phyloP scores from a whole-genome alignment of 768 basidiomycete genomes.

The Udeniomyces megalosporus region DNA sequence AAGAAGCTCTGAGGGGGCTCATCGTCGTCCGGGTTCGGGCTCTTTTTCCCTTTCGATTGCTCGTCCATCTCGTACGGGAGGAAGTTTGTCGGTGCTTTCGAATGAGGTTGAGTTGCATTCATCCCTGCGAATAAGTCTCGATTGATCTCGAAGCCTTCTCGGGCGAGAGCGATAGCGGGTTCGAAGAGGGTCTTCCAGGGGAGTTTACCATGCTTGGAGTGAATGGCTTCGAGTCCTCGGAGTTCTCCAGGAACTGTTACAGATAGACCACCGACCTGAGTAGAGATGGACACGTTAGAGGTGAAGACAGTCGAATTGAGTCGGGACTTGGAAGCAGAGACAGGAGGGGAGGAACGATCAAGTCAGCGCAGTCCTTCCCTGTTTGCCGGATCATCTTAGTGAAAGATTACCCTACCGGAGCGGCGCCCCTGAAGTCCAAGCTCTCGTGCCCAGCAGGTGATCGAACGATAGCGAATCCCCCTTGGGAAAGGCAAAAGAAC shows the following conservation, averaged over 20 bases:
- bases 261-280: conserved; percentile 60
- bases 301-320: conserved; percentile 13
- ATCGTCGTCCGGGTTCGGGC: background rate
- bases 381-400: background rate
- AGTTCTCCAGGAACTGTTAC: conserved; percentile 88
- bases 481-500: background rate
- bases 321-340: background rate
- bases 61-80: background rate
- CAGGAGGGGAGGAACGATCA: background rate
- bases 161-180: conserved; percentile 58
- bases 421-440: conserved; percentile 13
- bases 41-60: background rate
- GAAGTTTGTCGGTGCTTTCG: conserved; percentile 11
- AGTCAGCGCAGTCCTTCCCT: background rate
- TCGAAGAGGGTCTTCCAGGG: conserved; percentile 62
- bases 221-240: conserved; percentile 58
- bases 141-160: conserved; percentile 37
- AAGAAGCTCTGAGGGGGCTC: conserved; percentile 7
- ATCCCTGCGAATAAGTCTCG: conserved; percentile 19
- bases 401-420: conserved; percentile 1
- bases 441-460: conserved; percentile 7
- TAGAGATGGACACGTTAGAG: conserved; percentile 35
- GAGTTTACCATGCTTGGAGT: conserved; percentile 62
- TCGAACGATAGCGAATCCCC: conserved; percentile 16
- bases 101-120: conserved; percentile 5